Percentiles rank a stretch among this genome's conserved stretches.
Evolutionary conservation across 2,329 filamentous ascomycete genomes (phyloP).

Genomic region (Epichloe elymi): DNA sequence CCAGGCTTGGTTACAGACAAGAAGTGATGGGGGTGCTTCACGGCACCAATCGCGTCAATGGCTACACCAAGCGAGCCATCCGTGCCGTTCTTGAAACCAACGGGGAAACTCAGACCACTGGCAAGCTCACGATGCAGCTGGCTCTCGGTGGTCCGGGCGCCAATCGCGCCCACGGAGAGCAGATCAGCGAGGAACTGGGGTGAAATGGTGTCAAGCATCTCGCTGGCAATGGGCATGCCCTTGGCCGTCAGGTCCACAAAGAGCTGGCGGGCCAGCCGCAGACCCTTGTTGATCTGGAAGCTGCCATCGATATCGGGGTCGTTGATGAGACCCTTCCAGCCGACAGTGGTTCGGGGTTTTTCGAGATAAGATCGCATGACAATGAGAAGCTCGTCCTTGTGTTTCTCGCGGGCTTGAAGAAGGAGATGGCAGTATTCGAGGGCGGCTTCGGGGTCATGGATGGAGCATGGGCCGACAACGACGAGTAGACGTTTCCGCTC

Average conservation of each 20-base stretch:
- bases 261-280: slow-evolving; percentile 81
- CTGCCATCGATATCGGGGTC: slow-evolving; percentile 95
- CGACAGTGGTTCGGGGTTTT: slow-evolving; percentile 95
- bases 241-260: slow-evolving; percentile 78
- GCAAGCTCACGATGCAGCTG: slow-evolving; percentile 94
- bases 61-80: slow-evolving; percentile 84
- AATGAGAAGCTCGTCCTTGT: slow-evolving; percentile 68
- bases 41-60: slow-evolving; percentile 88
- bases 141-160: slow-evolving; percentile 89
- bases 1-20: slow-evolving; percentile 98
- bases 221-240: slow-evolving; percentile 89
- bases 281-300: slow-evolving; percentile 98
- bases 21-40: slow-evolving; percentile 79
- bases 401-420: slow-evolving; percentile 62
- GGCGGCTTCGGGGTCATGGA: slow-evolving; percentile 82
- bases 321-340: slow-evolving; percentile 99
- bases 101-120: slow-evolving; percentile 88
- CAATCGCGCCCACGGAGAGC: slow-evolving; percentile 89
- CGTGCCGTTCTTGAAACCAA: slow-evolving; percentile 99
- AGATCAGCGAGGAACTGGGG: slow-evolving; percentile 95
- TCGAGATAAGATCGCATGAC: slow-evolving; percentile 99
- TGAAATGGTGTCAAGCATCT: slow-evolving; percentile 98
- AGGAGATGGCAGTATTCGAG: slow-evolving; percentile 78
- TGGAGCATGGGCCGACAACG: slow-evolving; percentile 89
- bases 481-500: slow-evolving; percentile 80